Percentiles rank a stretch among this genome's conserved stretches.
Evolutionary conservation across 331 rosid genomes (phyloP).

Genomic region (Malus hybrid): DNA sequence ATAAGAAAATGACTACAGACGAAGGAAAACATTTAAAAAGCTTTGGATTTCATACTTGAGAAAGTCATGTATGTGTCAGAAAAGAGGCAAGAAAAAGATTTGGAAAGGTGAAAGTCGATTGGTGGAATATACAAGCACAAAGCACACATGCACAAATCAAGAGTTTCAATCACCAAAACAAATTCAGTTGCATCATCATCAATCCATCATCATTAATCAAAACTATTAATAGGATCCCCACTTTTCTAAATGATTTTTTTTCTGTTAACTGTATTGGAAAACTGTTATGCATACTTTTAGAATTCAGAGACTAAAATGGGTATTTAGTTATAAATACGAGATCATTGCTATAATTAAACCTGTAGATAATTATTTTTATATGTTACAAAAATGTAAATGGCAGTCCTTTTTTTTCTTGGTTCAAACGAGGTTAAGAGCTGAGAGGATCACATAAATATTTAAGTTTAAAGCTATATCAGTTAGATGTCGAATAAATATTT

Average conservation of each 20-base stretch:
- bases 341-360: too few species aligned
- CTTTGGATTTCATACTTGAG: constrained; percentile 38
- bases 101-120: constrained; percentile 11
- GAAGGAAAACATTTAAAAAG: constrained; percentile 41
- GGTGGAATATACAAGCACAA: constrained; percentile 9
- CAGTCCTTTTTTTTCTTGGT: not conserved
- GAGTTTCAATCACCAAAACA: not conserved
- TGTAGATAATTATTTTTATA: too few species aligned
- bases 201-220: not conserved
- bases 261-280: not conserved
- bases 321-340: too few species aligned
- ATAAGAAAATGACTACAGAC: constrained; percentile 53
- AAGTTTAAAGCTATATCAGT: not conserved
- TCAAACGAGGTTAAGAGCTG: not conserved
- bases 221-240: not conserved
- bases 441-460: not conserved
- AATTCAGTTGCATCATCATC: not conserved
- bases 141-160: not conserved
- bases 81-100: constrained; percentile 15
- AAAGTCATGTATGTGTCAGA: constrained; percentile 28
- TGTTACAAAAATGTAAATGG: not conserved
- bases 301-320: too few species aligned
- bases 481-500: not conserved
- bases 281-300: not conserved
- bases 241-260: not conserved